A percentile compares a stretch with the other conserved stretches of the same genome.
Conservation (phyloP, 306 rosid genomes). For the Styphnolobium japonicum region DNA sequence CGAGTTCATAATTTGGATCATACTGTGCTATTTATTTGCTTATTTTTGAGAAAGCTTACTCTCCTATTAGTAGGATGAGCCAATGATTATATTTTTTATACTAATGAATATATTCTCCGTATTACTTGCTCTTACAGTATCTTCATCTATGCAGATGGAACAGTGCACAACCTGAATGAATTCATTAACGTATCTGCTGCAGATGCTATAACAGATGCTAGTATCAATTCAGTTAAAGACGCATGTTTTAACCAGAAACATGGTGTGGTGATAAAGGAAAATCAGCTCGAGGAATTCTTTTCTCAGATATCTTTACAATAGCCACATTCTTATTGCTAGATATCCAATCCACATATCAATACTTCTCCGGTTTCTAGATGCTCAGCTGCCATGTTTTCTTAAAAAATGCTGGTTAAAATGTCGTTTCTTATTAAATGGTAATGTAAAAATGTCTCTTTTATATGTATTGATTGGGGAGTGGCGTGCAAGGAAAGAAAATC, state of each 20-base stretch:
- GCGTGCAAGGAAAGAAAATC: background rate
- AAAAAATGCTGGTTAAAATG: background rate
- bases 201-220: slow-evolving; percentile 23
- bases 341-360: background rate
- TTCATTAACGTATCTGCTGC: slow-evolving; percentile 46
- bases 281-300: slow-evolving; percentile 61
- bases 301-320: slow-evolving; percentile 37
- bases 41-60: background rate
- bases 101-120: background rate
- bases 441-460: background rate
- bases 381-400: background rate
- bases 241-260: slow-evolving; percentile 44
- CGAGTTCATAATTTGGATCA: background rate
- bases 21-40: background rate
- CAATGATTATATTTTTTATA: background rate
- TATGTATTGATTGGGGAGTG: background rate
- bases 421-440: background rate
- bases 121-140: background rate
- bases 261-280: slow-evolving; percentile 61
- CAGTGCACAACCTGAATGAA: slow-evolving; percentile 68
- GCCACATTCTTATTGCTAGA: background rate
- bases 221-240: slow-evolving; percentile 30
- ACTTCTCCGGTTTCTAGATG: background rate
- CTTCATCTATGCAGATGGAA: slow-evolving; percentile 65
- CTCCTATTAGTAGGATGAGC: background rate